Percentiles rank a stretch among this genome's conserved stretches.
Conservation (phyloP, 495 filamentous ascomycete species). For the Thozetella sp. region DNA sequence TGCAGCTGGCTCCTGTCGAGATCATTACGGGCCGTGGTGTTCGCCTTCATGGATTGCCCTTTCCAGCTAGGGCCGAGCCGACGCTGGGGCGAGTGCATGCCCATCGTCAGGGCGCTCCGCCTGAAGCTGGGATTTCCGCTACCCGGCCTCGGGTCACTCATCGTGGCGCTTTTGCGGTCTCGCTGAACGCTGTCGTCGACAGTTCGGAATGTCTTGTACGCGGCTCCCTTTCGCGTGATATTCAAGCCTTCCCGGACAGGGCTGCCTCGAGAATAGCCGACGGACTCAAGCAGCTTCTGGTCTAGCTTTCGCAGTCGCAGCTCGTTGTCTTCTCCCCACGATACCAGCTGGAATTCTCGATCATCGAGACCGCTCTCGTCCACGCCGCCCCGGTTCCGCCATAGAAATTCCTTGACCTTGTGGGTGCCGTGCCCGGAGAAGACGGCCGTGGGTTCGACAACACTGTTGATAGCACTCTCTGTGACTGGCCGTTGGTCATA, state of each 20-base stretch:
- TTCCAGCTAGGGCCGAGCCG: conserved; percentile 40
- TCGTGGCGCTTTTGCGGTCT: conserved; percentile 45
- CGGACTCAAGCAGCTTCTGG: conserved; percentile 60
- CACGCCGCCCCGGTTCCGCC: conserved; percentile 79
- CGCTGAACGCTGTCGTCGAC: conserved; percentile 53
- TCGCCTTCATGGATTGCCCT: conserved; percentile 66
- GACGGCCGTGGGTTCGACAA: conserved; percentile 62
- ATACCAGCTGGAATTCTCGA: conserved; percentile 90
- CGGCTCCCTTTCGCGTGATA: conserved; percentile 78
- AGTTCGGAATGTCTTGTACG: conserved; percentile 81
- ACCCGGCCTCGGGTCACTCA: conserved; percentile 49
- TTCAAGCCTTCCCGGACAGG: conserved; percentile 65
- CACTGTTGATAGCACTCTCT: conserved; percentile 39
- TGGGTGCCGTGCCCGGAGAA: conserved; percentile 81
- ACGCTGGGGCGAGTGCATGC: conserved; percentile 40
- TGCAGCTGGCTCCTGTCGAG: conserved; percentile 60
- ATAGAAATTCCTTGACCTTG: conserved; percentile 92
- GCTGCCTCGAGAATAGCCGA: conserved; percentile 77
- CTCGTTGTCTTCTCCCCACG: conserved; percentile 87
- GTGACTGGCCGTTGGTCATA: conserved; percentile 67
- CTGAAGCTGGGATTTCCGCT: conserved; percentile 32
- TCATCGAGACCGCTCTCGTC: conserved; percentile 72
- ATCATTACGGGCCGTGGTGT: conserved; percentile 54
- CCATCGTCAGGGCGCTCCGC: conserved; percentile 44
- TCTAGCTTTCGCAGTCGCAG: conserved; percentile 79